Percentiles rank a stretch among this genome's conserved stretches.
Conservation (phyloP, 805 yeast species). For the Scheffersomyces lignosus region DNA sequence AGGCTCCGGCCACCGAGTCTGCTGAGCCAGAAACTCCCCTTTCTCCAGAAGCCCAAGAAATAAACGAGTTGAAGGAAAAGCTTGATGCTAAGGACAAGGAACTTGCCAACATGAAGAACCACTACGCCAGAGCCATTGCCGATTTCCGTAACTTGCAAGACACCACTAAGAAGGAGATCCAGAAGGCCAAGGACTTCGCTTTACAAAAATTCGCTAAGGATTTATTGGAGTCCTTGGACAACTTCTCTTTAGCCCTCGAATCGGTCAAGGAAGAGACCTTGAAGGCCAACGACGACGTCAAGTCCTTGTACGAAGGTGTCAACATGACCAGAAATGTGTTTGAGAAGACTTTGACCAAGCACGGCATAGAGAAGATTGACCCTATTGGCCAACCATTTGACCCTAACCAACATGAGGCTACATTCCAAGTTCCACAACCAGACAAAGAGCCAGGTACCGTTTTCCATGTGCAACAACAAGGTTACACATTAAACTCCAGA, state of each 20-base stretch:
- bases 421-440: conserved; percentile 83
- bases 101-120: conserved; percentile 77
- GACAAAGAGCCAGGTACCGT: conserved; percentile 91
- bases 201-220: conserved; percentile 90
- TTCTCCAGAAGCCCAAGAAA: conserved; percentile 4
- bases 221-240: conserved; percentile 84
- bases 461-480: conserved; percentile 89
- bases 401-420: conserved; percentile 91
- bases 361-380: conserved; percentile 78
- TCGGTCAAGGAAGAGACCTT: conserved; percentile 67
- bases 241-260: conserved; percentile 80
- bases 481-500: conserved; percentile 81
- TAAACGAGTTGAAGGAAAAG: conserved; percentile 47
- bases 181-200: conserved; percentile 87
- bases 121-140: conserved; percentile 79
- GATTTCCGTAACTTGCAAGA: conserved; percentile 93
- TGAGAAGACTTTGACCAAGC: conserved; percentile 76
- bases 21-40: conserved; percentile 7
- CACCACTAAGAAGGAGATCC: conserved; percentile 81
- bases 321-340: conserved; percentile 85
- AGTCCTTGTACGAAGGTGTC: conserved; percentile 82
- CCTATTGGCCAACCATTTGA: conserved; percentile 86
- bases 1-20: conserved; percentile 5
- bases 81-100: conserved; percentile 67
- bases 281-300: conserved; percentile 60